Percentiles rank a stretch among this genome's conserved stretches.
phyloP scores from a whole-genome alignment of 306 rosid species.

The Malus domestica region ASM211411v1 NC_041801.1:24190501-24191000 shows the following conservation, averaged over 20 bases:
- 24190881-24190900: background rate
- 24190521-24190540: no score
- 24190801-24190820: no score
- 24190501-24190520: rapidly evolving
- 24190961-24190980: no score
- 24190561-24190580: rapidly evolving
- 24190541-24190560: no score
- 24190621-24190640: background rate
- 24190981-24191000: no score
- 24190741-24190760: no score
- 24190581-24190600: rapidly evolving
- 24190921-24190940: no score
- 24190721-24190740: background rate
- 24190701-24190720: background rate
- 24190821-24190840: no score
- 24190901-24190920: no score
- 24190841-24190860: background rate
- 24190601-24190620: no score
- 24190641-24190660: background rate
- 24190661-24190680: background rate
- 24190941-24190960: no score
- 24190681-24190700: background rate
- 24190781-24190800: background rate
- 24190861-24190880: background rate
- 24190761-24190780: background rate